Conservation (phyloP, 371 early-diverging fungal species). For the Phascolomyces articulosus region DNA sequence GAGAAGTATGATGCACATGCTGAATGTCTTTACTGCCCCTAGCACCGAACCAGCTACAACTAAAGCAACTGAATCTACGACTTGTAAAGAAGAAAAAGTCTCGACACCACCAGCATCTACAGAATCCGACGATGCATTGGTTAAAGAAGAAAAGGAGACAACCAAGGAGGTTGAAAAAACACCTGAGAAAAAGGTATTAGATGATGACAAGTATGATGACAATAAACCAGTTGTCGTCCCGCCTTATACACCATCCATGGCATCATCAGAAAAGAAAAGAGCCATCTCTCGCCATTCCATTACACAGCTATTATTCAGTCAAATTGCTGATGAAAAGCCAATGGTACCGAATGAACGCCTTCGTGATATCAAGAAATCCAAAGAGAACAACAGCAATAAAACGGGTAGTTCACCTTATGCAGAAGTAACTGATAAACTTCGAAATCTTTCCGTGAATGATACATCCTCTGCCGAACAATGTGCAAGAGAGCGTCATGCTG, state of each 20-base stretch:
- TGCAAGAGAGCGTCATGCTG: constrained; percentile 15
- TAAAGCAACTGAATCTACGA: neutral
- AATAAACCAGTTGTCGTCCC: too few relatives aligned
- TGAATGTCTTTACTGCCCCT: constrained; percentile 40
- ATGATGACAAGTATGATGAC: too few relatives aligned
- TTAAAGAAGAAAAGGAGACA: too few relatives aligned
- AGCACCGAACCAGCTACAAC: neutral
- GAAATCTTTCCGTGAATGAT: constrained; percentile 4
- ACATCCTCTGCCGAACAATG: neutral
- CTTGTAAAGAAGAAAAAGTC: too few relatives aligned
- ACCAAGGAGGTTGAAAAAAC: too few relatives aligned
- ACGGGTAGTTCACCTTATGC: constrained; percentile 20
- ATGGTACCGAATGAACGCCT: too few relatives aligned
- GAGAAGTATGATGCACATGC: constrained; percentile 34
- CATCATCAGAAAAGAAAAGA: neutral
- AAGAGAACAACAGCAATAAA: neutral
- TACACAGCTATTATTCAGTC: neutral
- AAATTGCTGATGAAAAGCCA: neutral
- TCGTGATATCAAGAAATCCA: neutral
- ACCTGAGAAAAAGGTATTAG: too few relatives aligned
- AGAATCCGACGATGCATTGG: too few relatives aligned
- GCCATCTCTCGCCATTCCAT: neutral
- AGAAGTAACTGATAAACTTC: constrained; percentile 11
- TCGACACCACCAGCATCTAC: too few relatives aligned
- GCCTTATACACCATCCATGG: too few relatives aligned